Conservation (phyloP, 2,329 filamentous ascomycete genomes). For the Trichoderma sp. region DNA sequence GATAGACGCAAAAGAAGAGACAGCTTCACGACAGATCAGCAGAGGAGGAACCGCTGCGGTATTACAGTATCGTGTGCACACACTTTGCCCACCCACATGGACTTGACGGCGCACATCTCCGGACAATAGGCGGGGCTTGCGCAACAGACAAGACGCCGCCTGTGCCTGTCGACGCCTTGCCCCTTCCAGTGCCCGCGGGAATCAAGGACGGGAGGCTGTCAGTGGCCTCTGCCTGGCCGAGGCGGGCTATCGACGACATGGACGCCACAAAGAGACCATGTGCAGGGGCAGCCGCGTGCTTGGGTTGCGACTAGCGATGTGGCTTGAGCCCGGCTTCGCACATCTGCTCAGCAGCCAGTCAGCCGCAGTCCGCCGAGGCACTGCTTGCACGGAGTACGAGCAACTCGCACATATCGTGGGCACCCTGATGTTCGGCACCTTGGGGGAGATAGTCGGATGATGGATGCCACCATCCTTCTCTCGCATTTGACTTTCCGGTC, state of each 20-base stretch:
- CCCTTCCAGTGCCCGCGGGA: conserved; percentile 8
- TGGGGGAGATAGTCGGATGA: conserved; percentile 1
- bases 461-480: conserved; percentile 13
- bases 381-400: not conserved
- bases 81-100: not conserved
- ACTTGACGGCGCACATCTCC: not conserved
- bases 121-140: not conserved
- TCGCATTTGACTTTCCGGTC: conserved; percentile 18
- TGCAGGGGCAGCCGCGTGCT: conserved; percentile 15
- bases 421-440: too few relatives aligned
- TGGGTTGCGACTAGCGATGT: conserved; percentile 8
- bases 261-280: conserved; percentile 21
- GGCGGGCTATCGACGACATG: conserved; percentile 6
- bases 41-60: not conserved
- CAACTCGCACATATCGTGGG: too few relatives aligned
- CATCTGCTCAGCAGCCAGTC: conserved; percentile 23
- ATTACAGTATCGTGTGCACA: not conserved
- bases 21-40: not conserved
- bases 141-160: conserved; percentile 14
- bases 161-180: conserved; percentile 21
- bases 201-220: conserved; percentile 15
- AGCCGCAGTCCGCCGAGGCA: conserved; percentile 24
- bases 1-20: not conserved
- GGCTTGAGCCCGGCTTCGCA: conserved; percentile 8
- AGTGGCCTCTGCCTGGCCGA: not conserved